Conservation (phyloP, 176 grass and related monocot genomes). For the Zea luxurians region DNA sequence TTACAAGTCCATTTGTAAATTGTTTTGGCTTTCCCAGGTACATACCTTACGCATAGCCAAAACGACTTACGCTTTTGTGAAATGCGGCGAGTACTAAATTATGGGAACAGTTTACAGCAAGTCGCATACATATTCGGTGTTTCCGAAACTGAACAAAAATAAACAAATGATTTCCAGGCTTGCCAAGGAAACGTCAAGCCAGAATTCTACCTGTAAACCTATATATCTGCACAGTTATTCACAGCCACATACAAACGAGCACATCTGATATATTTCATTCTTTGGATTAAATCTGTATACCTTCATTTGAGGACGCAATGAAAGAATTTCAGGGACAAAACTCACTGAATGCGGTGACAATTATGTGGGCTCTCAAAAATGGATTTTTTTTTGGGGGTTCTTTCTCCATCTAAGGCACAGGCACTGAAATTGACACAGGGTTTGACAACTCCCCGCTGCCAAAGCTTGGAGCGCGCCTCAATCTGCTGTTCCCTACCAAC, state of each 20-base stretch:
- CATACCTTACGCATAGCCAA: neutral
- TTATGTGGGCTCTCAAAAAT: conserved; percentile 29
- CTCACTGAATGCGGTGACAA: conserved; percentile 37
- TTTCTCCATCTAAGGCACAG: conserved; percentile 55
- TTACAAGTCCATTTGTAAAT: neutral
- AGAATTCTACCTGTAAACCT: conserved; percentile 38
- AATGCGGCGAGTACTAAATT: neutral
- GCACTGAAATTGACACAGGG: conserved; percentile 68
- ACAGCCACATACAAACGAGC: conserved; percentile 37
- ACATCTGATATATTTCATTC: conserved; percentile 42
- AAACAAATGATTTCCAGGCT: conserved; percentile 38
- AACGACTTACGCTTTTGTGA: neutral
- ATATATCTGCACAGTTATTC: conserved; percentile 54
- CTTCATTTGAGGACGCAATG: conserved; percentile 54
- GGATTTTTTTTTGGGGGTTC: conserved; percentile 14
- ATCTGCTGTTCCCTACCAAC: conserved; percentile 52
- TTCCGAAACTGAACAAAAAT: conserved; percentile 33
- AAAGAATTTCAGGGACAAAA: conserved; percentile 60
- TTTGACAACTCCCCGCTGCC: conserved; percentile 66
- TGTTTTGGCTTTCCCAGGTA: neutral
- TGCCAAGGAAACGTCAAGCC: conserved; percentile 46
- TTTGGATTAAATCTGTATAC: conserved; percentile 61
- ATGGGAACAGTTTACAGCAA: conserved; percentile 38
- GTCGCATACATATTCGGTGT: conserved; percentile 31
- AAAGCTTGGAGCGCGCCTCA: conserved; percentile 49